These are phyloP conservation scores for Passalora sequoiae DNA, from an alignment of 2,329 filamentous ascomycete genomes.

Conservation along the genomic window DNA sequence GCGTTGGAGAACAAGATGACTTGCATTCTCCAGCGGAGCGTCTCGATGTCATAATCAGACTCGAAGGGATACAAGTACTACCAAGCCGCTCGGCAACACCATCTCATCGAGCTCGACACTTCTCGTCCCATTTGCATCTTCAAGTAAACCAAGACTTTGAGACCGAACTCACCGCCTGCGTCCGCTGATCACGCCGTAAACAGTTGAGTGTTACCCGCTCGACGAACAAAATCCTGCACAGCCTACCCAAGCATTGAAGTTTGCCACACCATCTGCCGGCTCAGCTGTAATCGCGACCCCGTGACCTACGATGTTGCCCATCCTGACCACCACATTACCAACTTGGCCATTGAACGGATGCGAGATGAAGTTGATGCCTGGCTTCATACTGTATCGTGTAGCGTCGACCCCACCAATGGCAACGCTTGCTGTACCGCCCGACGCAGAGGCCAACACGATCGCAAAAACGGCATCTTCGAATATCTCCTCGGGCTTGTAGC, in stretches of 20 bases:
- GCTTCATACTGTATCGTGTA: constrained; percentile 11
- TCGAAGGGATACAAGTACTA: too few relatives aligned
- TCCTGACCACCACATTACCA: constrained; percentile 39
- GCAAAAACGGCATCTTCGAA: constrained; percentile 45
- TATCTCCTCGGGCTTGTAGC: constrained; percentile 29
- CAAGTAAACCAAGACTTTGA: too few relatives aligned
- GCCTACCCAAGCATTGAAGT: constrained; percentile 26
- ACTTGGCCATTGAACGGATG: constrained; percentile 35
- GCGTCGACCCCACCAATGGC: constrained; percentile 34
- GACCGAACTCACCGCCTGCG: too few relatives aligned
- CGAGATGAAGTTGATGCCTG: constrained; percentile 25
- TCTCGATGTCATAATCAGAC: too few relatives aligned
- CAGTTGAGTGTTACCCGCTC: too few relatives aligned
- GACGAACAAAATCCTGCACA: constrained; percentile 11
- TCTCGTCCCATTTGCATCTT: too few relatives aligned
- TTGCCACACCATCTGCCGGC: constrained; percentile 20
- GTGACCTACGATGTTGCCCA: constrained; percentile 30
- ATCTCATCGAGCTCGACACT: too few relatives aligned
- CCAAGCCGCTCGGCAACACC: too few relatives aligned
- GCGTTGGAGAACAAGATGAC: too few relatives aligned
- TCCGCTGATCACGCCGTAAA: too few relatives aligned
- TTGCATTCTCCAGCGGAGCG: too few relatives aligned
- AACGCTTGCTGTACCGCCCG: constrained; percentile 34
- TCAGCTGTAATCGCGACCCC: constrained; percentile 33
- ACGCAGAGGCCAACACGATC: constrained; percentile 33